phyloP scores from a whole-genome alignment of 805 yeast genomes.

The Danielia reshetovae region DNA sequence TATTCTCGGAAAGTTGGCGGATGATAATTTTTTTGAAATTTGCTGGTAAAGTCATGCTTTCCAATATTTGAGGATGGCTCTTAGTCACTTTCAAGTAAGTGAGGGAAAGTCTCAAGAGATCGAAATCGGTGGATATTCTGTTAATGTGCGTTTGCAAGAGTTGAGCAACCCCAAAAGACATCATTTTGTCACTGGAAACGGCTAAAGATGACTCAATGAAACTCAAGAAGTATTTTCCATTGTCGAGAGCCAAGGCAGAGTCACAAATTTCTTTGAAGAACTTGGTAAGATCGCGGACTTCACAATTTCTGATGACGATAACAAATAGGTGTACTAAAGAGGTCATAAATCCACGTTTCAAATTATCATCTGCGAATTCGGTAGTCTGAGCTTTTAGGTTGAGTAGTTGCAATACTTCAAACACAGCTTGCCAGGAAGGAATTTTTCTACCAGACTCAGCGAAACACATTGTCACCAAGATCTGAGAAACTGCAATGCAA shows the following conservation, averaged over 20 bases:
- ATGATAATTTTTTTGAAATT: neutral
- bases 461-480: conserved; percentile 49
- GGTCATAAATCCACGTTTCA: conserved; percentile 15
- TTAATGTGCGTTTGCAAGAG: conserved; percentile 49
- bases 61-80: neutral
- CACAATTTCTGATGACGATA: conserved; percentile 53
- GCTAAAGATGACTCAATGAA: conserved; percentile 46
- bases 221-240: conserved; percentile 38
- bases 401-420: conserved; percentile 19
- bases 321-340: conserved; percentile 44
- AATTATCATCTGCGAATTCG: conserved; percentile 1
- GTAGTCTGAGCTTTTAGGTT: conserved; percentile 15
- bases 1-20: neutral
- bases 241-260: conserved; percentile 27
- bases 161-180: conserved; percentile 39
- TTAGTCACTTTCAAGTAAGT: conserved; percentile 4
- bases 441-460: conserved; percentile 71
- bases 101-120: conserved; percentile 7
- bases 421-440: conserved; percentile 44
- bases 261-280: conserved; percentile 43
- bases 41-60: neutral
- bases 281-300: conserved; percentile 43
- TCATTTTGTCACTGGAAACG: conserved; percentile 41
- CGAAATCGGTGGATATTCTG: conserved; percentile 11
- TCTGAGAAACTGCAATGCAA: conserved; percentile 24